Evolutionary conservation across 352 stramenopile species (phyloP).

Genomic region (Lagenidium sp.): DNA sequence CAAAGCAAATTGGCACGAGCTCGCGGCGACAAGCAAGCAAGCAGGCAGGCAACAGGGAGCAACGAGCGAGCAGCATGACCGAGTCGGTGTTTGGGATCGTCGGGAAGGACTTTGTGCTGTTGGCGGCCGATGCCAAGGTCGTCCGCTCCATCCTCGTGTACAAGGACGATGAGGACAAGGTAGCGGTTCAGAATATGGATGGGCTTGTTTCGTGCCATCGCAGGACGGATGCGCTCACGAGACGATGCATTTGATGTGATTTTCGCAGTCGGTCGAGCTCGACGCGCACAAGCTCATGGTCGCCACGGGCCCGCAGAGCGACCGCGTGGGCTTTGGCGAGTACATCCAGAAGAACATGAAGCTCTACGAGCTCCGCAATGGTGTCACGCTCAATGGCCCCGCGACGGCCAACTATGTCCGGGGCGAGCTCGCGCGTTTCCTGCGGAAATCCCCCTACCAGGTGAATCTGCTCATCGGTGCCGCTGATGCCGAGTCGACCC

Average conservation of each 20-base stretch:
- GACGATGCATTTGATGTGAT: no score
- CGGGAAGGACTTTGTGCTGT: conserved; percentile 88
- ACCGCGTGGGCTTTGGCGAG: conserved; percentile 78
- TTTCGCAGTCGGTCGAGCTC: conserved; percentile 66
- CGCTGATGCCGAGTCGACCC: conserved; percentile 34
- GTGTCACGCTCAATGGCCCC: conserved; percentile 70
- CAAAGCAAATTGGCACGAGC: no score
- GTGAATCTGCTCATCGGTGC: conserved; percentile 80
- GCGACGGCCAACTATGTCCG: conserved; percentile 83
- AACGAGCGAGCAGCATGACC: conserved; percentile 29
- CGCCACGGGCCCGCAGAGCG: conserved; percentile 62
- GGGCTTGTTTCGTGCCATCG: no score
- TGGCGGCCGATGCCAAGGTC: conserved; percentile 87
- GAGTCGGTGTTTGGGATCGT: conserved; percentile 87
- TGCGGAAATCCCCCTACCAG: conserved; percentile 80
- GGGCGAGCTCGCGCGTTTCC: conserved; percentile 63
- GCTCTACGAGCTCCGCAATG: conserved; percentile 85
- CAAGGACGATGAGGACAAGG: conserved; percentile 91
- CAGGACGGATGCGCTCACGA: no score
- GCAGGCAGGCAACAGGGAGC: no score
- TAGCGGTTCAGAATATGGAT: no score
- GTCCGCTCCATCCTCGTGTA: conserved; percentile 89
- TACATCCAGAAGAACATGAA: conserved; percentile 91
- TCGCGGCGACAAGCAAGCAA: no score
- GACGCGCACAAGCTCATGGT: conserved; percentile 81